Percentiles rank a stretch among this genome's conserved stretches.
Evolutionary conservation across 108 stramenopile genomes (phyloP).

Genomic region (Mediolabrus comicus): DNA sequence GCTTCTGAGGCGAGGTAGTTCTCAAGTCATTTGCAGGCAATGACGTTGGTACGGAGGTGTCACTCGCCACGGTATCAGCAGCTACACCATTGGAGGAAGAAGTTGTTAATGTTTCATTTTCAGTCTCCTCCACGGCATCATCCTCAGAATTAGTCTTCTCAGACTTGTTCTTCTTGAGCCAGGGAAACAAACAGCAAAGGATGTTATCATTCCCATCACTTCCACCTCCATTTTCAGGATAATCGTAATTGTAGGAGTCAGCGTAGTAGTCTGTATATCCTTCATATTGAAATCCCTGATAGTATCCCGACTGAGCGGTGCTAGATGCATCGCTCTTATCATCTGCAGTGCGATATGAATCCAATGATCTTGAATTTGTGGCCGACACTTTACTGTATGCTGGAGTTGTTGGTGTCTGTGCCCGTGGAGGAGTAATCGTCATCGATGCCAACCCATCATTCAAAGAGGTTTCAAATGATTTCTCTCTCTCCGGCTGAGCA

Average conservation of each 20-base stretch:
- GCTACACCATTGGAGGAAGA: constrained; percentile 42
- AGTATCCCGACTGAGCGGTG: constrained; percentile 2
- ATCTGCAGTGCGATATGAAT: constrained; percentile 2
- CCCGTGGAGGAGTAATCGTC: not conserved
- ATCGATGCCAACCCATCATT: constrained; percentile 8
- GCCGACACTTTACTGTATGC: constrained; percentile 1
- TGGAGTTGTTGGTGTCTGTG: not conserved
- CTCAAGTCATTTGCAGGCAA: constrained; percentile 12
- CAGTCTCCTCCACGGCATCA: constrained; percentile 11
- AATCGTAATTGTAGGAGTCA: constrained; percentile 16
- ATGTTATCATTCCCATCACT: constrained; percentile 8
- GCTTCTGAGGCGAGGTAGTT: not conserved
- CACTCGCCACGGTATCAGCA: constrained; percentile 48
- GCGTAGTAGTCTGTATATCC: constrained; percentile 43
- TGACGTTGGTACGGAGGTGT: constrained; percentile 47
- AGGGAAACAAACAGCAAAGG: constrained; percentile 16
- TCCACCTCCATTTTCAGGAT: not conserved
- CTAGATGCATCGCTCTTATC: not conserved
- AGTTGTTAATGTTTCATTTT: constrained; percentile 48
- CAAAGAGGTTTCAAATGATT: constrained; percentile 9
- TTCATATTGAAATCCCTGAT: constrained; percentile 42
- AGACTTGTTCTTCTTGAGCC: not conserved
- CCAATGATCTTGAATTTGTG: constrained; percentile 8
- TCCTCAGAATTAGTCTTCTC: constrained; percentile 30
- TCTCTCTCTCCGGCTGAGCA: not conserved